Base-by-base conservation (phyloP, 2,329 filamentous ascomycete species). In the Rhynchosporium secalis region DNA sequence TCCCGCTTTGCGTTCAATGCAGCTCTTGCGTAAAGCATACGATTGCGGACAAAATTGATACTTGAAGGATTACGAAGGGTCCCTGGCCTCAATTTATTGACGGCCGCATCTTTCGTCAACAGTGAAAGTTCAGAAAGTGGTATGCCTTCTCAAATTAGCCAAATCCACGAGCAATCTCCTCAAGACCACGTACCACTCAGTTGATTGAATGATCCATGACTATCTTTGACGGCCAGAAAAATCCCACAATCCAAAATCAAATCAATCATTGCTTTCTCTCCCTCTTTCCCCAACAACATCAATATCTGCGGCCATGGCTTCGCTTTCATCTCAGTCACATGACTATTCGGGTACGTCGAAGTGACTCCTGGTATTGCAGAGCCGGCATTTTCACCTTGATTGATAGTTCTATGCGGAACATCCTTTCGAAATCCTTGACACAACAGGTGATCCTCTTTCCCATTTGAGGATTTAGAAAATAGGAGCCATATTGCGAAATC, bases 21-120 rank as follows among this genome's bases (percentile, higher is more conserved):
- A 26, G 92, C 85, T 69, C 86, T 87, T 28, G 90, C 89, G 75
- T 97, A 98, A 56, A 98, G 81, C 80, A 97, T 96, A 26, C 92
- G 86, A 71, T 85, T 92, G 63, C 93, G 87, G 52, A 93, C 85
- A 70, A 99, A 89, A 1, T 80, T 77, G 62, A 98, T 92, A 15
- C 86, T 66, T 9, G 67, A 68, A 45, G 70, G 83, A 46, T 83
- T 83, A 9, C 81, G 78, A 15, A 75, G 61, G 72, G 41, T 38
- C 6, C 15, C 31, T 43, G n/a, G 33, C 26, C 43, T 46, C 10
- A 13, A 20, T n/a, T 31, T 56, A 4, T 10, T 26, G 45, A 45
- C 12, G 5, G 43, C 33, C 2, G 4, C 28, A 13, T 40, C n/a
- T 3, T 31, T n/a, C 38, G 13, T 56, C 38, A 75, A 61, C 9